phyloP scores from a whole-genome alignment of 352 stramenopile species.

The Pythium monospermum region DNA sequence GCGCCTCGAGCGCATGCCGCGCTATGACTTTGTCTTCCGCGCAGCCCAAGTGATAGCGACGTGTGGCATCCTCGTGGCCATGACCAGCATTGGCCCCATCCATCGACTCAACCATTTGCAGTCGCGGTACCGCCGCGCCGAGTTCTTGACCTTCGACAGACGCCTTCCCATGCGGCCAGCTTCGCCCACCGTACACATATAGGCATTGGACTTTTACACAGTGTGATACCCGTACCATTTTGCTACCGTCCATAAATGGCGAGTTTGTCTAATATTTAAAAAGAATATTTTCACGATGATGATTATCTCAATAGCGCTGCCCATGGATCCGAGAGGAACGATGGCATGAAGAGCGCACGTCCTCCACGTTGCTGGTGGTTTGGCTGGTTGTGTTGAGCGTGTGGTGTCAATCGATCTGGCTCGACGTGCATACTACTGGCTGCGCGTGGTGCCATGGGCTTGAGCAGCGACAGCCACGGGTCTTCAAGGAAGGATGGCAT shows the following conservation, averaged over 20 bases:
- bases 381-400: background rate
- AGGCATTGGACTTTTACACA: too few relatives aligned
- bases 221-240: too few relatives aligned
- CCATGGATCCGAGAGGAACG: slow-evolving; percentile 67
- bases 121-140: slow-evolving; percentile 31
- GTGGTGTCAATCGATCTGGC: background rate
- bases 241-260: too few relatives aligned
- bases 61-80: slow-evolving; percentile 29
- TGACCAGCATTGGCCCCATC: slow-evolving; percentile 36
- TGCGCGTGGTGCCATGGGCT: slow-evolving; percentile 1
- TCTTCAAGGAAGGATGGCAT: slow-evolving; percentile 62
- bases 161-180: slow-evolving; percentile 4
- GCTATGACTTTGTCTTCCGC: slow-evolving; percentile 39
- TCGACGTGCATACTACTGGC: slow-evolving; percentile 3
- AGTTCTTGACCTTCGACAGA: slow-evolving; percentile 37
- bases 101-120: slow-evolving; percentile 39
- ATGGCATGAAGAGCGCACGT: slow-evolving; percentile 65
- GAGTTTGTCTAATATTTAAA: too few relatives aligned
- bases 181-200: slow-evolving; percentile 8
- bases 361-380: slow-evolving; percentile 24
- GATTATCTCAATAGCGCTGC: slow-evolving; percentile 13
- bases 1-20: slow-evolving; percentile 19
- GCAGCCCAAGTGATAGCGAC: slow-evolving; percentile 39
- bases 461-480: slow-evolving; percentile 40
- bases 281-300: too few relatives aligned